Evolutionary conservation across 768 basidiomycete genomes (phyloP).

Genomic region (Phylloporus sp.): DNA sequence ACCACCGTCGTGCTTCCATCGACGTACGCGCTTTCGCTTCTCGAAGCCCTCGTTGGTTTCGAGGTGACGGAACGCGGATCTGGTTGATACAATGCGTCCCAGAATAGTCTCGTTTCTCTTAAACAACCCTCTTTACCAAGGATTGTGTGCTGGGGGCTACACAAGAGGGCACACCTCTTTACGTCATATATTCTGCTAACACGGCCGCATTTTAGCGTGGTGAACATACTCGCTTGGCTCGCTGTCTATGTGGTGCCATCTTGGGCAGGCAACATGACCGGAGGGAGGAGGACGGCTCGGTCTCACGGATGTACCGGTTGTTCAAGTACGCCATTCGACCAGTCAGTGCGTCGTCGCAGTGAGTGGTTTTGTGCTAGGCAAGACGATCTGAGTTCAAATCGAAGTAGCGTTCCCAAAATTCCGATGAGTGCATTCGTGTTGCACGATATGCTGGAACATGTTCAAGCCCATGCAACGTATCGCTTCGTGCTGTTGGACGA

Average conservation of each 20-base stretch:
- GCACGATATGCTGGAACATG: constrained; percentile 87
- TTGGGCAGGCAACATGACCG: constrained; percentile 66
- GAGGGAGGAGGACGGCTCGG: constrained; percentile 26
- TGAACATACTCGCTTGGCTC: constrained; percentile 60
- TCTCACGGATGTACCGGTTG: constrained; percentile 55
- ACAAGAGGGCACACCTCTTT: constrained; percentile 64
- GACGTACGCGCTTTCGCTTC: constrained; percentile 35
- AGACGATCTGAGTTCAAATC: background rate
- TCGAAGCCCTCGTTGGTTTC: constrained; percentile 62
- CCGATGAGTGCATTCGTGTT: constrained; percentile 87
- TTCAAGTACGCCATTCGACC: constrained; percentile 83
- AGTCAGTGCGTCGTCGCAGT: constrained; percentile 58
- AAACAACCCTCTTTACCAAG: constrained; percentile 87
- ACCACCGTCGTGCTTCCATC: constrained; percentile 74
- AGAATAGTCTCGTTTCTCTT: constrained; percentile 56
- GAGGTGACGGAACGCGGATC: constrained; percentile 23
- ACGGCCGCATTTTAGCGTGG: constrained; percentile 36
- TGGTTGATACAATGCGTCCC: constrained; percentile 97
- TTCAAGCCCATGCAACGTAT: constrained; percentile 89
- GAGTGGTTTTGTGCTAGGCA: constrained; percentile 28
- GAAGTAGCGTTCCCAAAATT: constrained; percentile 33
- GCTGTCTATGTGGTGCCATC: constrained; percentile 81
- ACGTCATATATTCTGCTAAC: constrained; percentile 19
- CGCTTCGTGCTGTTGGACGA: constrained; percentile 87
- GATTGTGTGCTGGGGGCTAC: constrained; percentile 82